Conservation (phyloP, 2,329 filamentous ascomycete genomes). For the Septoria petroselini region DNA sequence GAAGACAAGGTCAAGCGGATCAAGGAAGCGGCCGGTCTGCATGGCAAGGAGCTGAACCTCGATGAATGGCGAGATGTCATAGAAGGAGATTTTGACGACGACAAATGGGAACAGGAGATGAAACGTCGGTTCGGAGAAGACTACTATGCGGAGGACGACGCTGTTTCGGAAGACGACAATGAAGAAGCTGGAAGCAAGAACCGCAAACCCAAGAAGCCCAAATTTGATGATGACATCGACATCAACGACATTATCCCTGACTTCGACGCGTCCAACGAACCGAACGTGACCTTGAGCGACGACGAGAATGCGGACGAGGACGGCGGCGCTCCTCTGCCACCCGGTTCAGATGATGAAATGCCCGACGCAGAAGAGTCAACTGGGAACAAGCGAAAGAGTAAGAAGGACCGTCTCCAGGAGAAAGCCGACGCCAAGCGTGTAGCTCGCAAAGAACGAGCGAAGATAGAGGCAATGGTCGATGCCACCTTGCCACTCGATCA, state of each 20-base stretch:
- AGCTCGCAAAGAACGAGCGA: constrained; percentile 74
- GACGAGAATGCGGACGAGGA: constrained; percentile 48
- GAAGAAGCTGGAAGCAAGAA: constrained; percentile 42
- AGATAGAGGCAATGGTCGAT: constrained; percentile 83
- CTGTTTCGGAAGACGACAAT: constrained; percentile 41
- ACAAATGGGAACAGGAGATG: constrained; percentile 90
- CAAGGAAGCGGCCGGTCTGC: constrained; percentile 80
- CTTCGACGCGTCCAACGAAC: constrained; percentile 63
- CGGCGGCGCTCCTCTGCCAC: constrained; percentile 31
- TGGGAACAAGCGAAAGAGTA: constrained; percentile 33
- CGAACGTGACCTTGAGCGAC: constrained; percentile 57
- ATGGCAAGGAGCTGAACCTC: constrained; percentile 62
- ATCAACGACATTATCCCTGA: constrained; percentile 89
- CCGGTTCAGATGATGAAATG: constrained; percentile 37
- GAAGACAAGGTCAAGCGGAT: constrained; percentile 84
- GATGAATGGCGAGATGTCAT: constrained; percentile 83
- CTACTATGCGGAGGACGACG: constrained; percentile 74
- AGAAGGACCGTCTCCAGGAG: constrained; percentile 46
- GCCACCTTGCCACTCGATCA: constrained; percentile 72
- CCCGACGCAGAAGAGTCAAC: constrained; percentile 45
- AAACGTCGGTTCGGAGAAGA: constrained; percentile 79
- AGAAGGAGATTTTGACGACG: constrained; percentile 83
- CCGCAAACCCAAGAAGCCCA: constrained; percentile 74
- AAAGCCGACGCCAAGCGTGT: constrained; percentile 62
- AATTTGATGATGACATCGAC: constrained; percentile 96